phyloP scores from a whole-genome alignment of 192 early-diverging fungal genomes.

The Coemansia sp. region DNA sequence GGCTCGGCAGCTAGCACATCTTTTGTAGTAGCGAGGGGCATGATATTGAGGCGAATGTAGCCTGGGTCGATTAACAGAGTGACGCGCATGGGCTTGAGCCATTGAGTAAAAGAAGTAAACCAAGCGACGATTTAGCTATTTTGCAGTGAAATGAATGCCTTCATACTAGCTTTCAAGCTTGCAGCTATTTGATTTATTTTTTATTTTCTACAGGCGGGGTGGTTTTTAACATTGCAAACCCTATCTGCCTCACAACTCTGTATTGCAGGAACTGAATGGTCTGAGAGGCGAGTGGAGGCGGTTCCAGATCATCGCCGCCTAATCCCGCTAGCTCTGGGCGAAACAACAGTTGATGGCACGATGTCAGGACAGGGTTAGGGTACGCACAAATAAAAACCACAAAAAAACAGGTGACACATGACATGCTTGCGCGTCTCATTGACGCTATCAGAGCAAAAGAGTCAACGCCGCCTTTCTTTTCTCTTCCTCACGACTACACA shows the following conservation, averaged over 20 bases:
- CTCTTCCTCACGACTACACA: no score
- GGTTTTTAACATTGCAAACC: no score
- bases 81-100: neutral
- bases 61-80: neutral
- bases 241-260: no score
- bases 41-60: neutral
- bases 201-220: no score
- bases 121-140: neutral
- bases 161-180: neutral
- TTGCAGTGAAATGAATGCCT: neutral
- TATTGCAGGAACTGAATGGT: slow-evolving; percentile 1
- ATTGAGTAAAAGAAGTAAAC: neutral
- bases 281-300: neutral
- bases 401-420: slow-evolving; percentile 3
- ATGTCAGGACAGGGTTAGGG: slow-evolving; percentile 2
- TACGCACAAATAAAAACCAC: neutral
- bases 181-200: neutral
- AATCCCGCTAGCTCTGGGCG: neutral
- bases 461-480: neutral
- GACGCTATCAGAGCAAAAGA: no score
- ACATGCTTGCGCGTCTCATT: no score
- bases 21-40: neutral
- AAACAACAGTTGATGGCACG: neutral
- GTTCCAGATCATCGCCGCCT: neutral
- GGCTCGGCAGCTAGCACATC: neutral